These are phyloP conservation scores for Aspergillus alliaceus DNA, from an alignment of 2,329 filamentous ascomycete species.

Conservation along the genomic window DNA sequence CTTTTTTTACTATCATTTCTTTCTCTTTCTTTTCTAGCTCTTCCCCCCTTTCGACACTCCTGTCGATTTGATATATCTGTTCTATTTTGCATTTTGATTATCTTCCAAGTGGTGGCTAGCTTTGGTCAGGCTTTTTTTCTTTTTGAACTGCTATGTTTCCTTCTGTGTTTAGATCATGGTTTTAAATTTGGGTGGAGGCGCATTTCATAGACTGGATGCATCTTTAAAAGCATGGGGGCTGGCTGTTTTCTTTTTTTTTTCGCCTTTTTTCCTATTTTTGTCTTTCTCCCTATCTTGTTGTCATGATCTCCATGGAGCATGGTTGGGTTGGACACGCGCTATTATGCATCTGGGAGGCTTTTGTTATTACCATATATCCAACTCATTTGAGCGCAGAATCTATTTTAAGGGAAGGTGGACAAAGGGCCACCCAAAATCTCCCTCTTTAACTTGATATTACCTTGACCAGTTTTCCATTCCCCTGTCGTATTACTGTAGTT, in stretches of 20 bases:
- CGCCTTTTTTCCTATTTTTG: constrained; percentile 15
- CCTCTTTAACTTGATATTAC: background rate
- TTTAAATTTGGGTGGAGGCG: constrained; percentile 29
- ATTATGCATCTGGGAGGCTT: constrained; percentile 38
- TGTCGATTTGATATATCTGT: constrained; percentile 20
- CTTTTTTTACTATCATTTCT: constrained; percentile 3
- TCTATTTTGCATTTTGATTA: constrained; percentile 9
- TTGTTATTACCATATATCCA: constrained; percentile 21
- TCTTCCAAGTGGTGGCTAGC: constrained; percentile 1
- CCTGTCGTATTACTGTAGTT: background rate
- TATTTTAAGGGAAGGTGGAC: background rate
- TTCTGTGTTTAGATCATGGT: constrained; percentile 24
- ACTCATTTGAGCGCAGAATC: constrained; percentile 13
- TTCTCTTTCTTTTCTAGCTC: background rate
- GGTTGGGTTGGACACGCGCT: constrained; percentile 26
- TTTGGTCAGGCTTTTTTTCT: background rate
- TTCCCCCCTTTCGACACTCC: background rate
- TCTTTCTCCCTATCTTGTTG: constrained; percentile 1
- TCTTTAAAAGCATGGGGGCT: constrained; percentile 32
- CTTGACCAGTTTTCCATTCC: background rate
- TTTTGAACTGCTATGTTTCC: constrained; percentile 9
- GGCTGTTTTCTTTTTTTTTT: constrained; percentile 17
- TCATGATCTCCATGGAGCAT: constrained; percentile 21
- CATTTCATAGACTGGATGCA: constrained; percentile 39
- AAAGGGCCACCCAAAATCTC: background rate